Conservation (phyloP, 2,329 filamentous ascomycete species). For the Pseudohalonectria lignicola region DNA sequence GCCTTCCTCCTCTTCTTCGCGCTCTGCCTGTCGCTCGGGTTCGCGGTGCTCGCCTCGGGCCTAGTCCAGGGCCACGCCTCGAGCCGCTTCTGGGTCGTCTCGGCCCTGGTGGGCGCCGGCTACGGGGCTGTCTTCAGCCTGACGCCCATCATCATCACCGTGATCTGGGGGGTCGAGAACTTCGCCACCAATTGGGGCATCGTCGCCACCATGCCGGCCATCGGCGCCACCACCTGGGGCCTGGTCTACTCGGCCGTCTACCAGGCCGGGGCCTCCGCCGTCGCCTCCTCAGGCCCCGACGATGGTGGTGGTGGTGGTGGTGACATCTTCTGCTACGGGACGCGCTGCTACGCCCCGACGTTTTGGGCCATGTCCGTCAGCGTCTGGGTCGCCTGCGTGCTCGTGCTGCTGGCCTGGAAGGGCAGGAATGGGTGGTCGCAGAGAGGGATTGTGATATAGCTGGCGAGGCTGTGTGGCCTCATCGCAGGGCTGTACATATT, state of each 20-base stretch:
- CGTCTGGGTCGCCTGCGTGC: slow-evolving; percentile 63
- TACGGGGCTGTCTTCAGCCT: slow-evolving; percentile 89
- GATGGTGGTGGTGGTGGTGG: slow-evolving; percentile 30
- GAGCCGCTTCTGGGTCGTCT: slow-evolving; percentile 80
- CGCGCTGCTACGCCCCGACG: slow-evolving; percentile 65
- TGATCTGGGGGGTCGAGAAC: slow-evolving; percentile 97
- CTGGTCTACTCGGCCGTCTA: slow-evolving; percentile 78
- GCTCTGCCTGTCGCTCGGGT: slow-evolving; percentile 61
- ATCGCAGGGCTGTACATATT: no score
- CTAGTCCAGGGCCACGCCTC: slow-evolving; percentile 61
- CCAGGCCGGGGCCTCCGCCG: slow-evolving; percentile 38
- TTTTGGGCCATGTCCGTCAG: slow-evolving; percentile 82
- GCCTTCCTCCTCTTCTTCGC: slow-evolving; percentile 69
- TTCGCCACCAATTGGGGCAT: slow-evolving; percentile 98
- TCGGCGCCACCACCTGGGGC: slow-evolving; percentile 84
- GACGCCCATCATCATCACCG: slow-evolving; percentile 84
- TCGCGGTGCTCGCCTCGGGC: slow-evolving; percentile 69
- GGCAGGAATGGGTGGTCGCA: slow-evolving; percentile 64
- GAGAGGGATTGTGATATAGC: slow-evolving; percentile 59
- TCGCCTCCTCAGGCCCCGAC: slow-evolving; percentile 14
- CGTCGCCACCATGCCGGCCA: slow-evolving; percentile 80
- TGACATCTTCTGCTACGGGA: slow-evolving; percentile 67
- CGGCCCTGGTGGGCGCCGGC: slow-evolving; percentile 73
- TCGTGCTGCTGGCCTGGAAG: slow-evolving; percentile 75
- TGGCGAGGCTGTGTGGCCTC: no score